Evolutionary conservation across 441 rosid species (phyloP).

Genomic region (Erysimum cheiri): DNA sequence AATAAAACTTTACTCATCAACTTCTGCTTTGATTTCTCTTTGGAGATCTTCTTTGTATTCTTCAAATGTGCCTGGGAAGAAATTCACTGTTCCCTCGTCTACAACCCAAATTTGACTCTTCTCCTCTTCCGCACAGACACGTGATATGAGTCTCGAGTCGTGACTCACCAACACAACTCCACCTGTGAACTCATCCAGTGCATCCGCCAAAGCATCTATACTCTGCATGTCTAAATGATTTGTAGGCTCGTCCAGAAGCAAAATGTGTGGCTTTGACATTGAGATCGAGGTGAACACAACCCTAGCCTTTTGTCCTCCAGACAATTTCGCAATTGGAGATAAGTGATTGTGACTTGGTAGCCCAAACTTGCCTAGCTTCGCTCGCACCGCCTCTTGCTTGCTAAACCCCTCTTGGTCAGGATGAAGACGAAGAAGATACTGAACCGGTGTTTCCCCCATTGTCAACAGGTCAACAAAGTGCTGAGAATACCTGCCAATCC

Average conservation of each 20-base stretch:
- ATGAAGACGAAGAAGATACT: conserved; percentile 93
- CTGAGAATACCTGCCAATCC: conserved; percentile 91
- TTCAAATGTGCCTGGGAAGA: conserved; percentile 71
- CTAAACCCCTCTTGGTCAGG: conserved; percentile 94
- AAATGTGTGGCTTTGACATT: conserved; percentile 89
- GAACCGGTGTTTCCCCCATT: conserved; percentile 92
- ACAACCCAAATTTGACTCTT: conserved; percentile 88
- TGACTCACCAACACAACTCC: conserved; percentile 95
- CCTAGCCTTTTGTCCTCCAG: conserved; percentile 92
- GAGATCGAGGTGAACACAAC: conserved; percentile 93
- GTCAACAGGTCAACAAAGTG: conserved; percentile 92
- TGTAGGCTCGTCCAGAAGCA: conserved; percentile 88
- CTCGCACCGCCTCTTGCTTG: conserved; percentile 91
- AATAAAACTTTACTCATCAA: conserved; percentile 64
- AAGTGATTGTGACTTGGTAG: conserved; percentile 89
- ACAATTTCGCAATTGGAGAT: conserved; percentile 78
- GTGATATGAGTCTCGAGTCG: conserved; percentile 88
- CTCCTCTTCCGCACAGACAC: conserved; percentile 86
- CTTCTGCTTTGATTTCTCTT: conserved; percentile 83
- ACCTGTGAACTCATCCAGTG: conserved; percentile 86
- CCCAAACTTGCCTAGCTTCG: conserved; percentile 94
- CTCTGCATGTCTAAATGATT: conserved; percentile 97
- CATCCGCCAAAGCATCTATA: conserved; percentile 85
- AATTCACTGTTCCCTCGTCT: conserved; percentile 71
- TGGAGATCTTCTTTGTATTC: conserved; percentile 87